These are phyloP conservation scores for Nemania sp. DNA, from an alignment of 2,329 filamentous ascomycete species.

Conservation along the genomic window DNA sequence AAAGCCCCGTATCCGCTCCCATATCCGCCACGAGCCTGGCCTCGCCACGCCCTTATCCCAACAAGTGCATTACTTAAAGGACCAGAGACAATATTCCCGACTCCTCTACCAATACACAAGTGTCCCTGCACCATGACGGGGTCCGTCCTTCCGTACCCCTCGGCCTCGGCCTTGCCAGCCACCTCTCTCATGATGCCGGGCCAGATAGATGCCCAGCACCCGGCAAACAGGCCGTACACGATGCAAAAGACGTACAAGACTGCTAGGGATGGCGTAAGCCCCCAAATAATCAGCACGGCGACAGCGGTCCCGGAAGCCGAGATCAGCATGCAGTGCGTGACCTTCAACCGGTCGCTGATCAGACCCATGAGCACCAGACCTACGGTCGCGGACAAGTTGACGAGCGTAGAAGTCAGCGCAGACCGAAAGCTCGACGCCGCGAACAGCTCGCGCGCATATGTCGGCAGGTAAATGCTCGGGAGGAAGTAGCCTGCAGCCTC, in stretches of 20 bases:
- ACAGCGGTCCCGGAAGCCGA: conserved; percentile 53
- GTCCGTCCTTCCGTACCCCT: conserved; percentile 33
- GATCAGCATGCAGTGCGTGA: conserved; percentile 51
- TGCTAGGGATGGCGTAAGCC: conserved; percentile 49
- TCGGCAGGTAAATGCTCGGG: conserved; percentile 56
- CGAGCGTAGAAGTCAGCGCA: conserved; percentile 51
- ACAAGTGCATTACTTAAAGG: conserved; percentile 58
- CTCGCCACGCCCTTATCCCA: conserved; percentile 48
- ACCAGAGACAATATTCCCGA: conserved; percentile 61
- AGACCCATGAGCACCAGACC: conserved; percentile 51
- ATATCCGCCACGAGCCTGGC: conserved; percentile 45
- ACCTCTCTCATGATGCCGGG: conserved; percentile 29
- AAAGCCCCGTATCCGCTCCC: conserved; percentile 54
- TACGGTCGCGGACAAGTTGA: conserved; percentile 52
- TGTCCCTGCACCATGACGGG: conserved; percentile 59
- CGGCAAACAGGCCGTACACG: conserved; percentile 61
- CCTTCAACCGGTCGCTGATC: conserved; percentile 49
- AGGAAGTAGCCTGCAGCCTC: too few relatives aligned
- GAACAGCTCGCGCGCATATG: conserved; percentile 50
- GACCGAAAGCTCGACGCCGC: conserved; percentile 46
- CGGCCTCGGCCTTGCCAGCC: conserved; percentile 14
- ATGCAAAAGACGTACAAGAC: conserved; percentile 54
- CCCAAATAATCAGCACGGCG: conserved; percentile 58
- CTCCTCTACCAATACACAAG: conserved; percentile 58
- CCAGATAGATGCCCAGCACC: conserved; percentile 37